Evolutionary conservation across 352 stramenopile genomes (phyloP).

Genomic region (Phytophthora hibernalis): DNA sequence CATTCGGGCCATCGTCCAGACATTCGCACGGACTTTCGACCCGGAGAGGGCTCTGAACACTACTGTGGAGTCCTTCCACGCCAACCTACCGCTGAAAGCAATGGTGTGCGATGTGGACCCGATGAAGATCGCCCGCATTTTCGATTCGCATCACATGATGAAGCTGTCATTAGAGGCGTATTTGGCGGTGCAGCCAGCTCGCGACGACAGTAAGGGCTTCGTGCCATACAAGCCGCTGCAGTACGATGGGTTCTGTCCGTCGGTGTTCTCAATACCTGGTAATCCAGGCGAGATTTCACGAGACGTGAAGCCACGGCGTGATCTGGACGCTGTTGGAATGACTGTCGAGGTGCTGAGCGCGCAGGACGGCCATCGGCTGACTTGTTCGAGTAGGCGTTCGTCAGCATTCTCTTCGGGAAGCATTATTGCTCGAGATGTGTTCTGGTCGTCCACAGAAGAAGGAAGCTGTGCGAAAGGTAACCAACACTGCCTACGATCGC

Average conservation of each 20-base stretch:
- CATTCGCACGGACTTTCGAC: conserved; percentile 53
- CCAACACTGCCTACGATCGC: conserved; percentile 28
- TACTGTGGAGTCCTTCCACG: conserved; percentile 79
- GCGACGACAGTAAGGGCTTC: conserved; percentile 33
- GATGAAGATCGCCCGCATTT: conserved; percentile 43
- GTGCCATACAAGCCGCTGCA: conserved; percentile 43
- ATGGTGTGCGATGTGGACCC: conserved; percentile 77
- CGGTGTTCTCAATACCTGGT: conserved; percentile 32
- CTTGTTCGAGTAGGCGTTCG: background rate
- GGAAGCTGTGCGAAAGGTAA: conserved; percentile 21
- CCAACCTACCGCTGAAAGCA: conserved; percentile 62
- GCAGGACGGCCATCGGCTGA: conserved; percentile 21
- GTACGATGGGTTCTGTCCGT: conserved; percentile 29
- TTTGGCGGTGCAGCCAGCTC: conserved; percentile 32
- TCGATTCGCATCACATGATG: conserved; percentile 35
- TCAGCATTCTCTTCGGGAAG: background rate
- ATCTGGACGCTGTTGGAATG: conserved; percentile 24
- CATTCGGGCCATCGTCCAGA: conserved; percentile 46
- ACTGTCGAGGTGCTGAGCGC: conserved; percentile 15
- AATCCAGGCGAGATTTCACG: conserved; percentile 27
- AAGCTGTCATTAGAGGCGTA: conserved; percentile 48
- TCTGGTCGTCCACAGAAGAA: conserved; percentile 28
- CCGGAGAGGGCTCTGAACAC: conserved; percentile 63
- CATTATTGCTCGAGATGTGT: conserved; percentile 13
- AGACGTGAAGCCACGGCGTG: conserved; percentile 21